Percentiles rank a stretch among this genome's conserved stretches.
Evolutionary conservation across 768 basidiomycete genomes (phyloP).

Genomic region (Kwoniella sp.): DNA sequence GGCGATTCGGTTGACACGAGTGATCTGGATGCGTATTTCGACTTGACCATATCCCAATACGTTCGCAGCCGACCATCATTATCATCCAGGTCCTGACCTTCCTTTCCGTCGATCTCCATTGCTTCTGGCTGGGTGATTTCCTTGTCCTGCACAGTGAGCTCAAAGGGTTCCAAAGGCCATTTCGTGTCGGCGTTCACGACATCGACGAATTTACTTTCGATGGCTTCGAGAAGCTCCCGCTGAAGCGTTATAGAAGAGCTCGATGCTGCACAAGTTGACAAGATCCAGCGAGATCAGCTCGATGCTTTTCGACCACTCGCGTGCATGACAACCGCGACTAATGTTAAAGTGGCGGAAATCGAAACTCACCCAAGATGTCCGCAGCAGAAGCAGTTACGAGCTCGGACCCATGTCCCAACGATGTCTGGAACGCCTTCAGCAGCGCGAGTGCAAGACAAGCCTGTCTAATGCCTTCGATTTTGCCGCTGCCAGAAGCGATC

Average conservation of each 20-base stretch:
- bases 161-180: conserved; percentile 64
- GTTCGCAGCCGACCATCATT: conserved; percentile 16
- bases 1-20: not conserved
- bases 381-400: conserved; percentile 65
- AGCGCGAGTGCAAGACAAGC: conserved; percentile 71
- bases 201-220: conserved; percentile 69
- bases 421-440: conserved; percentile 75
- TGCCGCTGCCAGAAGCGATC: conserved; percentile 64
- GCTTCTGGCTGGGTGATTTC: conserved; percentile 10
- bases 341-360: not conserved
- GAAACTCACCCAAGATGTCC: conserved; percentile 62
- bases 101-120: conserved; percentile 38
- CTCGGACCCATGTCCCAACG: conserved; percentile 67
- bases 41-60: conserved; percentile 34
- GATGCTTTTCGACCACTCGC: no score
- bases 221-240: conserved; percentile 81
- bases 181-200: conserved; percentile 65
- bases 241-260: conserved; percentile 76
- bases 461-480: conserved; percentile 72
- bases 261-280: conserved; percentile 62
- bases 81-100: conserved; percentile 18
- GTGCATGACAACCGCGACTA: not conserved
- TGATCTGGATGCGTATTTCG: conserved; percentile 11
- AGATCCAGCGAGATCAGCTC: not conserved
- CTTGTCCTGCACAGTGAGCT: conserved; percentile 42